Evolutionary conservation across 2,329 filamentous ascomycete species (phyloP), one percentile per base, ranked within the genome.

Genomic region (Fusarium sambucinum): DNA sequence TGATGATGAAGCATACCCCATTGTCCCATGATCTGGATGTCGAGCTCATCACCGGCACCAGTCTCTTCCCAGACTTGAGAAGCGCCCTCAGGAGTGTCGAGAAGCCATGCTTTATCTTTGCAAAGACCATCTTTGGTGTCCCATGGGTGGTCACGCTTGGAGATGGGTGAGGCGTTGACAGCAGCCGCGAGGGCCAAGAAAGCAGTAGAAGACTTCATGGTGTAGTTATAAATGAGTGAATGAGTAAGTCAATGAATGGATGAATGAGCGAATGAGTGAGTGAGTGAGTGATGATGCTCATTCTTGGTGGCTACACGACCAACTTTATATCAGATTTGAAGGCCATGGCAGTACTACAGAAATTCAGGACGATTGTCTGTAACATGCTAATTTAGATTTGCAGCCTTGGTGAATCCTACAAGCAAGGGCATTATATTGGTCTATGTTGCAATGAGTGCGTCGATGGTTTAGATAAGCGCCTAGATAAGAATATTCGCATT

Each of bases 401-500:
- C 11, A 19, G n/a, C 1, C 13, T 10, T 38, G 16, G n/a, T 38
- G 47, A 51, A 40, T 51, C 47, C 47, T 51, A 21, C 47, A 16
- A 29, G 47, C 13, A 2, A 38, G 33, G 7, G 3, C 33, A 14
- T 16, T 11, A 16, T 13, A 17, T 6, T 40, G n/a, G 33, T 27
- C n/a, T 13, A 5, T 30, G 33, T 14, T 37, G 6, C 13, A 13
- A 40, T 2, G 5, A 19, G 17, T 25, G 33, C n/a, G 4, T 16
- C 21, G 27, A 32, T 16, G 12, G 44, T 51, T 16, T 21, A 25
- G 33, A 51, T 51, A 51, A 51, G 47, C 47, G 47, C 40, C 16
- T 51, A 51, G 47, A 51, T 51, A 51, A 40, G 3, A 3, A 40
- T 30, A 40, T 29, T 51, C 33, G 25, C 17, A 40, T 51, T 38